phyloP scores from a whole-genome alignment of 768 basidiomycete genomes.

The Hortiboletus campestris region DNA sequence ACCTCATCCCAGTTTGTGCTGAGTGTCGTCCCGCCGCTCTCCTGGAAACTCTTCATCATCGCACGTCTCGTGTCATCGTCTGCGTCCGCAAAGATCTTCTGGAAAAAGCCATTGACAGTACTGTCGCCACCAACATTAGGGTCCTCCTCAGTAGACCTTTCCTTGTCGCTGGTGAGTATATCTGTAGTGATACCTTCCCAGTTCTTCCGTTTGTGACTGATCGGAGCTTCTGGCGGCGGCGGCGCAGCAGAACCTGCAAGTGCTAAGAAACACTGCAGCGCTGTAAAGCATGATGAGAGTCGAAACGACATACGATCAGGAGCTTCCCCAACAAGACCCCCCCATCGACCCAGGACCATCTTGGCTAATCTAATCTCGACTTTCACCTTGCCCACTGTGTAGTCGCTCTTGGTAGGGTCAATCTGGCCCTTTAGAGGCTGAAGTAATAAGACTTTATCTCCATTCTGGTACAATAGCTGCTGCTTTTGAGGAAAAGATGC shows the following conservation, averaged over 20 bases:
- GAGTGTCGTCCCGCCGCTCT: slow-evolving; percentile 92
- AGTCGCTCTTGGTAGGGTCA: slow-evolving; percentile 57
- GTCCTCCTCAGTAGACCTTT: slow-evolving; percentile 68
- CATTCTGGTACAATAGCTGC: slow-evolving; percentile 50
- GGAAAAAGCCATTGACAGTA: slow-evolving; percentile 86
- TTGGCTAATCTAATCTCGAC: slow-evolving; percentile 83
- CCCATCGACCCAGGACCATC: slow-evolving; percentile 68
- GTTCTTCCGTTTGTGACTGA: slow-evolving; percentile 61
- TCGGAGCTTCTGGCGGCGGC: slow-evolving; percentile 29
- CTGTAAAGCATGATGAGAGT: background rate
- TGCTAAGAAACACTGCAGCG: slow-evolving; percentile 8
- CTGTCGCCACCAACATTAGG: slow-evolving; percentile 89
- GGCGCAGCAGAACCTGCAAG: slow-evolving; percentile 28
- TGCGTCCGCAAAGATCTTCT: slow-evolving; percentile 85
- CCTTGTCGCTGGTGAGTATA: slow-evolving; percentile 67
- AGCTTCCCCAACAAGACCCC: slow-evolving; percentile 65
- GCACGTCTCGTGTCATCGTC: slow-evolving; percentile 90
- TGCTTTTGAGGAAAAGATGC: slow-evolving; percentile 1
- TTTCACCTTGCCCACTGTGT: slow-evolving; percentile 80
- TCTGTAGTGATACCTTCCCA: slow-evolving; percentile 83
- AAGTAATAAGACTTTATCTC: slow-evolving; percentile 66
- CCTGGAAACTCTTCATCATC: slow-evolving; percentile 97
- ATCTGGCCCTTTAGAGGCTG: slow-evolving; percentile 85
- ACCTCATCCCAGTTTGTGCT: slow-evolving; percentile 98
- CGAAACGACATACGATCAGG: slow-evolving; percentile 61